Base-by-base conservation (phyloP, 2,329 filamentous ascomycete genomes). In the Colletotrichum spaethianum region DNA sequence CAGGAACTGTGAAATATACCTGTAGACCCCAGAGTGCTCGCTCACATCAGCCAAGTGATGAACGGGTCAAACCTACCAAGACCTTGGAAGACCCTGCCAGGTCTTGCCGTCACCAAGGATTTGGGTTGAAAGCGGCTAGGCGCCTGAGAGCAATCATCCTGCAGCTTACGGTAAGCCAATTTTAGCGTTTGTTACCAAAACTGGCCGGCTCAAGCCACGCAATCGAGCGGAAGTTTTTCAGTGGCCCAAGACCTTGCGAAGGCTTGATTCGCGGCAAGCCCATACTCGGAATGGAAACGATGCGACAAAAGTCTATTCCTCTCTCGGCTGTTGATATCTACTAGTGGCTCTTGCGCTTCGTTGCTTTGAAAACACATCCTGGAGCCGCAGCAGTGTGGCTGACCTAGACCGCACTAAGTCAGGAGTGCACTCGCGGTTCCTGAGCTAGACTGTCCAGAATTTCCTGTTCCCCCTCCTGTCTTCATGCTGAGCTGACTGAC, bases 231-330 rank as follows among this genome's bases (percentile, higher is more conserved):
- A 48, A 26, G 53, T 36, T 70, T 70, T 20, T 70, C 44, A 70
- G 53, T 72, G 59, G 70, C n/a, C 59, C 38, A 56, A 60, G 66
- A 40, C 53, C 70, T 40, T 28, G 33, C 31, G 20, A 31, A 60
- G 70, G 70, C 66, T 64, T 60, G 60, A 14, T 42, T 61, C 26
- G 59, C 70, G 65, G 65, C 66, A 64, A 72, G 59, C 23, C 59
- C 31, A 63, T 42, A 1, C 66, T 42, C 11, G 44, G 46, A 63
- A 31, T 31, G 53, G 70, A 64, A 72, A 69, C 38, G 53, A 50
- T 33, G 40, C 23, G 12, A n/a, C 55, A 23, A 14, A n/a, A 14
- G 11, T 16, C 65, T 53, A 46, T 48, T 53, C 65, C 53, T 12
- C n/a, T 61, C 46, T 60, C 36, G 46, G 65, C 36, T 55, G 31